Conservation (phyloP, 495 filamentous ascomycete species). For the Jackrogersella minutella region DNA sequence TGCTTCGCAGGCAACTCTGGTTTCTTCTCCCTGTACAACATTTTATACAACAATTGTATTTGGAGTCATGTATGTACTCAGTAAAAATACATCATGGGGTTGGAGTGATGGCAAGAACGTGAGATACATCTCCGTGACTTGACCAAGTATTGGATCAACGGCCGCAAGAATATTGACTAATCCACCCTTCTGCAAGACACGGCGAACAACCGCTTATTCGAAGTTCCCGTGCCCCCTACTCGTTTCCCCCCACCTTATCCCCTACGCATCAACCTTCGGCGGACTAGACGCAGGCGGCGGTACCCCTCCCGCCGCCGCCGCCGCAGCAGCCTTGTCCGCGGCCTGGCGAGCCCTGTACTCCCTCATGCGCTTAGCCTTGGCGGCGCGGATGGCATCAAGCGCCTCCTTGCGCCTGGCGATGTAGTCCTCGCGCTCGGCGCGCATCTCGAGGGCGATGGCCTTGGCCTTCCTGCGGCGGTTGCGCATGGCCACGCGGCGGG, state of each 20-base stretch:
- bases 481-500: slow-evolving; percentile 36
- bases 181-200: no score
- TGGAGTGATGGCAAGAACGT: no score
- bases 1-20: background rate
- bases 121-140: no score
- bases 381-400: slow-evolving; percentile 35
- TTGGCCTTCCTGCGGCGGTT: slow-evolving; percentile 33
- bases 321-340: slow-evolving; percentile 24
- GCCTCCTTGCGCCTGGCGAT: slow-evolving; percentile 44
- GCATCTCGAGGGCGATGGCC: slow-evolving; percentile 42
- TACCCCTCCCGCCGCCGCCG: background rate
- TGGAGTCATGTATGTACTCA: background rate
- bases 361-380: slow-evolving; percentile 28
- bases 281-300: slow-evolving; percentile 15
- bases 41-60: background rate
- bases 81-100: background rate
- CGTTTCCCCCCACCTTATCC: background rate
- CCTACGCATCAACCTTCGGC: slow-evolving; percentile 21
- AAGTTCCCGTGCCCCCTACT: background rate
- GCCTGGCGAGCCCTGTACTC: slow-evolving; percentile 34
- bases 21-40: background rate
- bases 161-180: no score
- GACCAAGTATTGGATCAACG: no score
- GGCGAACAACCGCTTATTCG: no score
- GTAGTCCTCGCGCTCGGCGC: slow-evolving; percentile 44